phyloP scores from a whole-genome alignment of 2,329 filamentous ascomycete genomes.

The Nemania serpens region DNA sequence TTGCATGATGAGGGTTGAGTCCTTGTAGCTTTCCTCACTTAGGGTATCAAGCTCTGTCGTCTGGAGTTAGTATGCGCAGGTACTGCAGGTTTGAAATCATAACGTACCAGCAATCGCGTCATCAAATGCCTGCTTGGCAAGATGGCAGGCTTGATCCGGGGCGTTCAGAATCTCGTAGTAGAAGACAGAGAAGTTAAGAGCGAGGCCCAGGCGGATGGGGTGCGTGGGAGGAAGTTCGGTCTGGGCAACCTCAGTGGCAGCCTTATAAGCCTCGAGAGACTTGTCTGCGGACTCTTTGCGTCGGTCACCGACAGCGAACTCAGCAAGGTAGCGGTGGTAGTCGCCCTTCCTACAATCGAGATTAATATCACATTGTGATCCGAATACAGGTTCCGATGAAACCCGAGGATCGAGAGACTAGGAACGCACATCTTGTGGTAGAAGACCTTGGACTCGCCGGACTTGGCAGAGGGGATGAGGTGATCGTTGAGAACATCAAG shows the following conservation, averaged over 20 bases:
- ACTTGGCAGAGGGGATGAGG: slow-evolving; percentile 91
- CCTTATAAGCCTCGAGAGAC: slow-evolving; percentile 97
- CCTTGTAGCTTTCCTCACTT: slow-evolving; percentile 99
- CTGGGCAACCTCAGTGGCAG: slow-evolving; percentile 85
- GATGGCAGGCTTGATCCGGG: slow-evolving; percentile 95
- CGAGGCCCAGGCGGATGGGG: slow-evolving; percentile 89
- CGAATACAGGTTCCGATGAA: background rate
- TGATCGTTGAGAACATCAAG: slow-evolving; percentile 92
- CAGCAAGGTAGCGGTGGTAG: slow-evolving; percentile 98
- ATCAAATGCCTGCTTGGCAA: slow-evolving; percentile 94
- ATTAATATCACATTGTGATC: slow-evolving; percentile 24
- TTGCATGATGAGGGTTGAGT: slow-evolving; percentile 98
- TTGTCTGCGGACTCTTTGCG: slow-evolving; percentile 93
- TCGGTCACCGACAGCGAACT: slow-evolving; percentile 93
- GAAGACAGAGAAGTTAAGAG: slow-evolving; percentile 97
- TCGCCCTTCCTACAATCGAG: slow-evolving; percentile 84
- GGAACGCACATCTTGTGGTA: slow-evolving; percentile 95
- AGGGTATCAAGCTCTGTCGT: slow-evolving; percentile 86
- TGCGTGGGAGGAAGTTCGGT: slow-evolving; percentile 89
- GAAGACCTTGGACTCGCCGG: slow-evolving; percentile 98
- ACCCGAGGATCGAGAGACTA: slow-evolving; percentile 2
- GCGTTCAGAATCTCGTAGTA: slow-evolving; percentile 99
- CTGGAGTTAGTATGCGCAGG: slow-evolving; percentile 32
- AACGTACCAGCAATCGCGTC: slow-evolving; percentile 81
- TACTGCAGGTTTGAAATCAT: background rate